Evolutionary conservation across 331 rosid species (phyloP).

Genomic region (Dryas integrifolia): DNA sequence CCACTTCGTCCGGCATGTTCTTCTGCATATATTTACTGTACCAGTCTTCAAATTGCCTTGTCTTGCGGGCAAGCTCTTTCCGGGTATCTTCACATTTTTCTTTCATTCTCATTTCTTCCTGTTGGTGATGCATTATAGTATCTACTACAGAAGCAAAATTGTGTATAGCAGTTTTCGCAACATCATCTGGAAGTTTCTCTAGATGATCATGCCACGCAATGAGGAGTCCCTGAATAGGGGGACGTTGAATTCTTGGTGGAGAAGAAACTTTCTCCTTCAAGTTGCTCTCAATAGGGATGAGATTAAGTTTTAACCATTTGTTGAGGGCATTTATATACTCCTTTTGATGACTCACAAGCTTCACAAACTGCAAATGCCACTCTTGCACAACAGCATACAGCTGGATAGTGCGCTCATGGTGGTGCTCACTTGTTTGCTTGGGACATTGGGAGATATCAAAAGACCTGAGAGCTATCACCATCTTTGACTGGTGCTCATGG

Average conservation of each 20-base stretch:
- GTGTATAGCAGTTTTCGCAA: conserved; percentile 57
- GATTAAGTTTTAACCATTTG: conserved; percentile 79
- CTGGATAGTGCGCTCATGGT: conserved; percentile 75
- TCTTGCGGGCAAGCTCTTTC: conserved; percentile 73
- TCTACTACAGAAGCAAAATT: conserved; percentile 65
- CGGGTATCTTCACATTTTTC: conserved; percentile 67
- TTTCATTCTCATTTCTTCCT: conserved; percentile 64
- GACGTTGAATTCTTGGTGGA: conserved; percentile 68
- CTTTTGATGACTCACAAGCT: conserved; percentile 64
- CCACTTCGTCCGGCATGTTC: conserved; percentile 46
- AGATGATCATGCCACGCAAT: conserved; percentile 72
- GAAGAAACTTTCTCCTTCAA: conserved; percentile 91
- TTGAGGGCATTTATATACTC: conserved; percentile 62
- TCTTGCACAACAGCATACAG: conserved; percentile 60
- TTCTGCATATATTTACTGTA: conserved; percentile 57
- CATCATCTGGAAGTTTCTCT: conserved; percentile 80
- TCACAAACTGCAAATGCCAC: conserved; percentile 66
- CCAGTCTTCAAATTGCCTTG: conserved; percentile 74
- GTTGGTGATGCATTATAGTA: conserved; percentile 52
- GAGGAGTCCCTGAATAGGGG: conserved; percentile 67
- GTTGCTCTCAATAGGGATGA: conserved; percentile 86
- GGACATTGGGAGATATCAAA: conserved; percentile 72
- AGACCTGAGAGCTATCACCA: conserved; percentile 34
- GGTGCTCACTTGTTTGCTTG: conserved; percentile 78
- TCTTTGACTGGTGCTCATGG: conserved; percentile 46